These are phyloP conservation scores for Melastoma malabathricum DNA, from an alignment of 345 rosid genomes.

Conservation along the genomic window DNA sequence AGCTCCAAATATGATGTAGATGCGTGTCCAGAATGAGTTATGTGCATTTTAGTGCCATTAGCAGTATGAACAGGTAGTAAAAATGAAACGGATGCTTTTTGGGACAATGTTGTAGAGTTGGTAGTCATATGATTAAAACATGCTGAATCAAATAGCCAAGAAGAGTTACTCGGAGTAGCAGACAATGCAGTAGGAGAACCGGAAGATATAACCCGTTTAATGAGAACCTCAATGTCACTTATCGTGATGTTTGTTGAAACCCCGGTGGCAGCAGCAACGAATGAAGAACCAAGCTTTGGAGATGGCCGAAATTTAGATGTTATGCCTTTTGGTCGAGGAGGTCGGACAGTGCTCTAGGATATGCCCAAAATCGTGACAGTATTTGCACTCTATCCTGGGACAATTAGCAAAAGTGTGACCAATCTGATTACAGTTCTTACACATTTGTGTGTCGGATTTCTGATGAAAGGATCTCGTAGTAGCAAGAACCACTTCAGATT, in stretches of 20 bases:
- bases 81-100: not conserved
- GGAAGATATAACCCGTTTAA: not conserved
- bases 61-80: not conserved
- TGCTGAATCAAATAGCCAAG: slow-evolving; percentile 3
- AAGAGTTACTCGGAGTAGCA: not conserved
- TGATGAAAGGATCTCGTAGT: too few relatives aligned
- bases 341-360: too few relatives aligned
- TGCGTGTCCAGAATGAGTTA: not conserved
- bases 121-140: slow-evolving; percentile 4
- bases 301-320: not conserved
- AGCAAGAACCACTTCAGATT: too few relatives aligned
- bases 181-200: not conserved
- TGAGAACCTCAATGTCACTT: not conserved
- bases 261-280: not conserved
- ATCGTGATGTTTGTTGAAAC: not conserved
- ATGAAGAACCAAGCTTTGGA: not conserved
- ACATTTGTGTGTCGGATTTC: too few relatives aligned
- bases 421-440: too few relatives aligned
- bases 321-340: not conserved
- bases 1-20: not conserved
- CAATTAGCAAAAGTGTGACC: too few relatives aligned
- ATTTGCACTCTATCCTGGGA: too few relatives aligned
- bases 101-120: not conserved
- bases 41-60: not conserved
- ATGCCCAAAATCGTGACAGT: too few relatives aligned